Evolutionary conservation across 2,329 filamentous ascomycete species (phyloP).

Genomic region (Aspergillus fructus): DNA sequence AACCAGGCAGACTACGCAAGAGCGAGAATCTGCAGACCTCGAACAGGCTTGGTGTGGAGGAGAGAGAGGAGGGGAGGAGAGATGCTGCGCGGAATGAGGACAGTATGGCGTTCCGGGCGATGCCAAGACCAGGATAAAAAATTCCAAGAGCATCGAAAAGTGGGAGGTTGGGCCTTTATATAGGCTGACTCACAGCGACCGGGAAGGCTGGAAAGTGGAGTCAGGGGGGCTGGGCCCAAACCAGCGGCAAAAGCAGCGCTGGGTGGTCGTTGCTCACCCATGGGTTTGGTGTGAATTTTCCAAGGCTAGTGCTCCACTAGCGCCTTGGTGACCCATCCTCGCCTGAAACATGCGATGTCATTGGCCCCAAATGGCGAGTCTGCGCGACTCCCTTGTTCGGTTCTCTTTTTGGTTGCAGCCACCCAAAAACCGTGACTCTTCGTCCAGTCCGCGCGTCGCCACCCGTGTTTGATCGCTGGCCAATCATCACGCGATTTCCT

Average conservation of each 20-base stretch:
- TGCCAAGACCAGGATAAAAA: conserved; percentile 43
- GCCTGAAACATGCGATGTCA: not conserved
- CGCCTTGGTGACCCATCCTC: conserved; percentile 13
- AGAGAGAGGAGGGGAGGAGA: conserved; percentile 24
- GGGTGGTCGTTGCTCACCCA: conserved; percentile 18
- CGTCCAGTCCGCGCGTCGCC: conserved; percentile 26
- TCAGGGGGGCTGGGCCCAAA: conserved; percentile 29
- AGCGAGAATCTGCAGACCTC: conserved; percentile 19
- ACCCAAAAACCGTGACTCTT: not conserved
- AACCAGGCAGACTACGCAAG: conserved; percentile 18
- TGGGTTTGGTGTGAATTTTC: conserved; percentile 18
- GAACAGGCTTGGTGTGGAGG: conserved; percentile 19
- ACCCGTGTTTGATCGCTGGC: conserved; percentile 19
- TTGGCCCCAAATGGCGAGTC: conserved; percentile 16
- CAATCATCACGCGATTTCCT: conserved; percentile 27
- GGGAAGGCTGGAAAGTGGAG: not conserved
- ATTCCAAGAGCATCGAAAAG: conserved; percentile 28
- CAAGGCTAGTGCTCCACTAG: conserved; percentile 22
- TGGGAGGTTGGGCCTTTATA: conserved; percentile 43
- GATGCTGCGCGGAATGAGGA: conserved; percentile 28
- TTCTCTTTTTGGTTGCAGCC: not conserved
- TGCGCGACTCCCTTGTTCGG: not conserved
- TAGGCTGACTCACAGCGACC: conserved; percentile 35
- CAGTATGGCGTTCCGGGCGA: conserved; percentile 34
- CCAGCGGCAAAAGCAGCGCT: conserved; percentile 39